phyloP scores from a whole-genome alignment of 257 asterid species.

The Leptodermis oblonga region DNA sequence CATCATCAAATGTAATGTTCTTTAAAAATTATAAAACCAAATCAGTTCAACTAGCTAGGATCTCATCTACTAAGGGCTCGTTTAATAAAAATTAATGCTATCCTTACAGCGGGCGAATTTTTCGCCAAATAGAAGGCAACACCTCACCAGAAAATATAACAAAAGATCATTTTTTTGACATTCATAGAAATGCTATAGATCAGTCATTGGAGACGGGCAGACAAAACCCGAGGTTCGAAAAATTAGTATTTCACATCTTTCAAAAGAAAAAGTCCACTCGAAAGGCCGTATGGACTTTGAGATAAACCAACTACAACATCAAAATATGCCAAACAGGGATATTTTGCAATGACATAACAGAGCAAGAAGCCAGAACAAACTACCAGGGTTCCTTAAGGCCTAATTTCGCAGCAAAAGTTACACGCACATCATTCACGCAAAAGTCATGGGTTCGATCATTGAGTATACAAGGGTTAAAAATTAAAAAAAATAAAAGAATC shows the following conservation, averaged over 20 bases:
- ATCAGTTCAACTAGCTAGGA: not conserved
- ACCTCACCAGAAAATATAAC: not conserved
- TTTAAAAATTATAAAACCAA: not conserved
- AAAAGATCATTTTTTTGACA: not conserved
- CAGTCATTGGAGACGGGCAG: not conserved
- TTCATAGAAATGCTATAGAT: not conserved
- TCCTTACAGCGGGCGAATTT: not conserved
- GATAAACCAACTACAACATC: not conserved
- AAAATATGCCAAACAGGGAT: not conserved
- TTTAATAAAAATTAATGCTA: too few relatives aligned
- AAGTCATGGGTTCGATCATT: not conserved
- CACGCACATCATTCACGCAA: not conserved
- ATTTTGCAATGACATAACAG: not conserved
- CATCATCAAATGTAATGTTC: not conserved
- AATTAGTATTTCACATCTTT: not conserved
- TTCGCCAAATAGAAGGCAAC: not conserved
- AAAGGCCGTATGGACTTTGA: not conserved
- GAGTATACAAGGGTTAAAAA: too few relatives aligned
- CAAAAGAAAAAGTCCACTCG: not conserved
- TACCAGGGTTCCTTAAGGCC: not conserved
- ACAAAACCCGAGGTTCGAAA: not conserved
- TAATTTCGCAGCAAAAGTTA: too few relatives aligned
- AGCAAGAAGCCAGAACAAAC: not conserved
- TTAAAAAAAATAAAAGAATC: too few relatives aligned
- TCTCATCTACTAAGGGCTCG: not conserved